Conservation (phyloP, 139 green algal species). For the Tetradesmus obliquus region DNA sequence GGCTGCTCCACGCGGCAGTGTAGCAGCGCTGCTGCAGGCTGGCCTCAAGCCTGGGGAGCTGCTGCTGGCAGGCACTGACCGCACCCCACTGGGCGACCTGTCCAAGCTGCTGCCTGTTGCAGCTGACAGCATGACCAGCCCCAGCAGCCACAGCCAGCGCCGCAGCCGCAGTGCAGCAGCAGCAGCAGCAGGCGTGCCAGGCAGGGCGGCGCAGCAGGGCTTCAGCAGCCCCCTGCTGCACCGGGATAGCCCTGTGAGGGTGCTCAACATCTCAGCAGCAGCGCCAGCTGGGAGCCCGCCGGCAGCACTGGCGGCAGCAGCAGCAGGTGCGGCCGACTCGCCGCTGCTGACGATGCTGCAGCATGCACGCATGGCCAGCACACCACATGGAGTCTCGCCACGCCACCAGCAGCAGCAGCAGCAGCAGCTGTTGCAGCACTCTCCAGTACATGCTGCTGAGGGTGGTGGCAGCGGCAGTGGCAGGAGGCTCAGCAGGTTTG, state of each 20-base stretch:
- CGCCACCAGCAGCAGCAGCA: background rate
- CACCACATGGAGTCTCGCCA: background rate
- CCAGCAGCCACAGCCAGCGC: background rate
- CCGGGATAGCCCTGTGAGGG: background rate
- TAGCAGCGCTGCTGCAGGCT: background rate
- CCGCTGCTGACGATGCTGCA: background rate
- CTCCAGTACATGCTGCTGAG: background rate
- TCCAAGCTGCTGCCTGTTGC: conserved; percentile 5
- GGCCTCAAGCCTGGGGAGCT: background rate
- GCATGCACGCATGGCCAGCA: background rate
- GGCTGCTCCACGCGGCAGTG: background rate
- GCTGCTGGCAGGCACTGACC: background rate
- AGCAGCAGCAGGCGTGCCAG: conserved; percentile 3
- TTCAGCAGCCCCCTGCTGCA: background rate
- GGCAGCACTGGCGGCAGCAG: background rate
- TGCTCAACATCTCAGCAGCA: background rate
- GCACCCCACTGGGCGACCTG: background rate
- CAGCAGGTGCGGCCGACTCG: background rate
- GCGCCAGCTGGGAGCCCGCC: background rate
- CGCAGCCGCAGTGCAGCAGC: background rate
- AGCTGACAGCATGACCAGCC: background rate
- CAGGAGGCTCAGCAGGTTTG: conserved; percentile 26
- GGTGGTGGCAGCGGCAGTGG: background rate
- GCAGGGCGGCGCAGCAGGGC: background rate
- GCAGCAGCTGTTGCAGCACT: background rate